phyloP scores from a whole-genome alignment of 148 eudicot species.

The Rhododendron kiyosumense region DNA sequence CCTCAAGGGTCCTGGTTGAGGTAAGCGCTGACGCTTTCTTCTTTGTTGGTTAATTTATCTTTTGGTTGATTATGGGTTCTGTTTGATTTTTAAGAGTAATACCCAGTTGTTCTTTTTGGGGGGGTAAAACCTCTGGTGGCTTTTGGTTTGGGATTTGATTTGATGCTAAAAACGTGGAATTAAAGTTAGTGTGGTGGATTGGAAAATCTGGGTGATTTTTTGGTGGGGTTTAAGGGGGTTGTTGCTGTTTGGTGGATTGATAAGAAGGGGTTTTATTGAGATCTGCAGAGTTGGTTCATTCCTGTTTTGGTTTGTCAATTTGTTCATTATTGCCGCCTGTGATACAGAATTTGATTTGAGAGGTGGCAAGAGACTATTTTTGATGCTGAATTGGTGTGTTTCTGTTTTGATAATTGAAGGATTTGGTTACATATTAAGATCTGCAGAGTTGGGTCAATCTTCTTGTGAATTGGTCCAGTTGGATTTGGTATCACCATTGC shows the following conservation, averaged over 20 bases:
- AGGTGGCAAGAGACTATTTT: not conserved
- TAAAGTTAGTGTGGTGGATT: constrained; percentile 1
- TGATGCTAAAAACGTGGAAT: not conserved
- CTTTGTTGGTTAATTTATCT: not conserved
- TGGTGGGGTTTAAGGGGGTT: constrained; percentile 12
- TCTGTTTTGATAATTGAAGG: not conserved
- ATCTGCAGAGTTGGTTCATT: not conserved
- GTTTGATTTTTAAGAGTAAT: not conserved
- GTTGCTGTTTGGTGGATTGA: not conserved
- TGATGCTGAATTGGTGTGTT: not conserved
- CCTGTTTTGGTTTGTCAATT: not conserved
- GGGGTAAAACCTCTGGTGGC: not conserved
- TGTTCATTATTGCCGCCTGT: not conserved
- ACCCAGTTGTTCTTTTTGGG: not conserved
- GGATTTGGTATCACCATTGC: not conserved
- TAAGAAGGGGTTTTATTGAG: not conserved
- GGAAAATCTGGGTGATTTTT: constrained; percentile 3
- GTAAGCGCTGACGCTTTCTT: not conserved
- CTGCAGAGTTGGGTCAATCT: not conserved
- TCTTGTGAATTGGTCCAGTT: not conserved
- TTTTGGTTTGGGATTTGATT: not conserved
- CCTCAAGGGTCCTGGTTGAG: not conserved
- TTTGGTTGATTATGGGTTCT: not conserved
- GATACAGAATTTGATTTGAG: not conserved
- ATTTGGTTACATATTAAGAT: not conserved